Evolutionary conservation across 345 rosid species (phyloP).

Genomic region (Acer campestre): DNA sequence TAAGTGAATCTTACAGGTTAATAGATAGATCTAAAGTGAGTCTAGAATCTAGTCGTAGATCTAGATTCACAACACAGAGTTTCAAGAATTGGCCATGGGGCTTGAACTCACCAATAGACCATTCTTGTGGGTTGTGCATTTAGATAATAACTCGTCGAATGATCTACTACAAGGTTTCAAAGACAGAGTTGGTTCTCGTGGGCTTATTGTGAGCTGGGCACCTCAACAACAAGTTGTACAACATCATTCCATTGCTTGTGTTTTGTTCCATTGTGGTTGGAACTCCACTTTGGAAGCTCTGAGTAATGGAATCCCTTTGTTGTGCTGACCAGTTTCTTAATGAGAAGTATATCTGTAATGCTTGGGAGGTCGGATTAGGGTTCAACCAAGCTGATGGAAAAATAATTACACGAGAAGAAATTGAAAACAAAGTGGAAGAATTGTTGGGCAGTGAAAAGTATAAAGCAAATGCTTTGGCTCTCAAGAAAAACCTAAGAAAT

Average conservation of each 20-base stretch:
- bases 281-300: background rate
- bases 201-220: background rate
- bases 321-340: too few species aligned
- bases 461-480: background rate
- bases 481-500: background rate
- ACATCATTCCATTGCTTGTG: background rate
- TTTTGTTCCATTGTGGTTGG: background rate
- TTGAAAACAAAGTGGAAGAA: background rate
- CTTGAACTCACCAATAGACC: background rate
- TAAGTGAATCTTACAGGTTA: too few species aligned
- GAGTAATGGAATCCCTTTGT: too few species aligned
- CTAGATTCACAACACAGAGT: background rate
- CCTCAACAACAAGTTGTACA: background rate
- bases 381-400: background rate
- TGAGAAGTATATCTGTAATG: background rate
- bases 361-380: background rate
- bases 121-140: background rate
- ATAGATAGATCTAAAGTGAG: too few species aligned
- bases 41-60: too few species aligned
- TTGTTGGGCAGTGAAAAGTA: too few species aligned
- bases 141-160: background rate
- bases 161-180: background rate
- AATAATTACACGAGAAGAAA: background rate
- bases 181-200: background rate
- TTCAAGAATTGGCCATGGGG: constrained; percentile 1